Evolutionary conservation across 768 basidiomycete genomes (phyloP), one percentile per base, ranked within the genome.

Genomic region (Dendrothele bispora): DNA sequence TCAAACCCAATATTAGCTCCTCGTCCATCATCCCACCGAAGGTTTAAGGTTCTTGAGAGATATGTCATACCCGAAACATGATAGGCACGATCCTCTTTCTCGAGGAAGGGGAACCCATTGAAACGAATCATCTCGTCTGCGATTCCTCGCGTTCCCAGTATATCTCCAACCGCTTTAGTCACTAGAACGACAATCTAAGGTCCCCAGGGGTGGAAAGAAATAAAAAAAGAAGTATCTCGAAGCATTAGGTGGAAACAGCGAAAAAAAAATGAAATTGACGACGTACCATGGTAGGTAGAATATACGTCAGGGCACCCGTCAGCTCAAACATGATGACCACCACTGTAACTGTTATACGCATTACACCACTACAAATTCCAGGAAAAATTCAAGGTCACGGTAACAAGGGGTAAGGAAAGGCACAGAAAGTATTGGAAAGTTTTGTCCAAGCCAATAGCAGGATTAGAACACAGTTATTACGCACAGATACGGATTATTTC

Each of bases 271-370:
- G n/a, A n/a, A n/a, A n/a, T n/a, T n/a, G n/a, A n/a, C n/a, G n/a
- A 39, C 78, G 56, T 55, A 94, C 95, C 97, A 99, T 99, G 12
- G 93, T 95, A 5, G 97, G 97, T 22, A 99, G 69, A 55, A 98
- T 95, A 61, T 99, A 98, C 17, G 93, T 98, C 59, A 98, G 66
- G 5, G 97, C 95, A 11, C 97, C 97, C 3, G 97, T 99, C 17
- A 99, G 76, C 61, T 98, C 95, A 60, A 98, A 92, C 78, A 80
- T 98, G 66, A 99, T 95, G 28, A 98, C 97, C 7, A 98, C 97
- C 5, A 99, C 94, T 0, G 95, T 92, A 22, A 98, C 93, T 1
- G 97, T 99, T 49, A 98, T 90, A 56, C 95, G 81, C 80, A 98
- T 99, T 44, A 98, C 84, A 27, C 97, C 95, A 46, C 97, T 95